phyloP scores from a whole-genome alignment of 148 eudicot genomes.

The Pouteria glomerata region DNA sequence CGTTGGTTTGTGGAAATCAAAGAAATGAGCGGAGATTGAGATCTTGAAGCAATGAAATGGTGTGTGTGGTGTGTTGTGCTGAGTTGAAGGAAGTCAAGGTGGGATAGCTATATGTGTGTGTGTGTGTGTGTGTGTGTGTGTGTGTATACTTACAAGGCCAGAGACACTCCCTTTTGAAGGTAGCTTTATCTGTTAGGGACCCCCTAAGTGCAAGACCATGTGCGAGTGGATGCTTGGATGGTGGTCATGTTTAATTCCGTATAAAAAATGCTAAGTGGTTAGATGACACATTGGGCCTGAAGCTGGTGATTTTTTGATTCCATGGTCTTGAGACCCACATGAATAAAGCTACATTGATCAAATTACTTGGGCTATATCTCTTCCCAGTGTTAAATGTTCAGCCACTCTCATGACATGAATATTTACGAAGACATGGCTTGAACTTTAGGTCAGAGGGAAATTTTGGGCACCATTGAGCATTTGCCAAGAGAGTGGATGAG shows the following conservation, averaged over 20 bases:
- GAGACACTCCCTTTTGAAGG: neutral
- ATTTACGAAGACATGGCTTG: neutral
- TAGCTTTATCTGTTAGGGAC: neutral
- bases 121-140: too few species aligned
- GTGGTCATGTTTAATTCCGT: neutral
- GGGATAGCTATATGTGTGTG: slow-evolving; percentile 9
- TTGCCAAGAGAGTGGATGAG: neutral
- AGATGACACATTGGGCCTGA: neutral
- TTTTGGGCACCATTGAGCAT: neutral
- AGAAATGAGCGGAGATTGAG: neutral
- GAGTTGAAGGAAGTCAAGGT: neutral
- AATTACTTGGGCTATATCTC: neutral
- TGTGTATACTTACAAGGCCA: slow-evolving; percentile 4
- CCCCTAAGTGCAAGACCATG: neutral
- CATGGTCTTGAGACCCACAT: slow-evolving; percentile 4
- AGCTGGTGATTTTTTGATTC: neutral
- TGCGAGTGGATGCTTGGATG: neutral
- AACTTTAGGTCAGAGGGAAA: neutral
- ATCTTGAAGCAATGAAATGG: neutral
- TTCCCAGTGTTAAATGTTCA: neutral
- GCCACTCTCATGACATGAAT: neutral
- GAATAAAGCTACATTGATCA: neutral
- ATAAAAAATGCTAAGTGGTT: neutral
- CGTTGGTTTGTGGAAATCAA: neutral
- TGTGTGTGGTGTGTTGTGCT: neutral